A percentile compares a stretch with the other conserved stretches of the same genome.
Conservation (phyloP, 495 filamentous ascomycete genomes). For the Durotheca rogersii region DNA sequence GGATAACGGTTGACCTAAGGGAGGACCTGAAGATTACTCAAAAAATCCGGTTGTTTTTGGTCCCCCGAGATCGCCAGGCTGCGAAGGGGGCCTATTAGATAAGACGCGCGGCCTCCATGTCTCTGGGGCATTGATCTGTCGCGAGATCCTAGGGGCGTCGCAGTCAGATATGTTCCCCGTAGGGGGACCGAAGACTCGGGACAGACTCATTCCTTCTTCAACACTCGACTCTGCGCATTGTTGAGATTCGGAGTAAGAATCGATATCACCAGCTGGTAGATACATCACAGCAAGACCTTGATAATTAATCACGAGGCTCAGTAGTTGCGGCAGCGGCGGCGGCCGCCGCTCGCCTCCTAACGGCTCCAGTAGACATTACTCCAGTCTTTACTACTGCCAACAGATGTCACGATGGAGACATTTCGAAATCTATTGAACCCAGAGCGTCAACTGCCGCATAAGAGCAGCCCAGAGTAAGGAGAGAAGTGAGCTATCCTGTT, state of each 20-base stretch:
- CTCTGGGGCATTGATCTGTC: background rate
- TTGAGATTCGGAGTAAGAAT: no score
- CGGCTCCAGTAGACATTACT: no score
- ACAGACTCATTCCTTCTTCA: no score
- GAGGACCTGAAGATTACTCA: background rate
- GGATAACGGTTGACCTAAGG: background rate
- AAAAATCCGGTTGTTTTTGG: background rate
- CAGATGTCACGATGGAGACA: conserved; percentile 11
- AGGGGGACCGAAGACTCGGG: background rate
- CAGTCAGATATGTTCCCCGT: no score
- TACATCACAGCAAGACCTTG: no score
- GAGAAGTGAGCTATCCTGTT: conserved; percentile 4
- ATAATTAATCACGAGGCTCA: no score
- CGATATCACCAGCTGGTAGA: no score
- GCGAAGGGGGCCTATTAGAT: background rate
- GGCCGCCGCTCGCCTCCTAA: no score
- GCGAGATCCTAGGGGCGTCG: background rate
- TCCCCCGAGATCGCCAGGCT: background rate
- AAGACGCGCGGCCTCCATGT: background rate
- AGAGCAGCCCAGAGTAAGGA: background rate
- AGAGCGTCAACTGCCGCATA: conserved; percentile 1
- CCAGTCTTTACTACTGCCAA: no score
- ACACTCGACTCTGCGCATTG: no score
- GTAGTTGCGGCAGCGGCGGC: no score
- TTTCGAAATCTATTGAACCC: conserved; percentile 16